Percentiles rank a stretch among this genome's conserved stretches.
Evolutionary conservation across 495 filamentous ascomycete genomes (phyloP).

Genomic region (Xylaria nigripes): DNA sequence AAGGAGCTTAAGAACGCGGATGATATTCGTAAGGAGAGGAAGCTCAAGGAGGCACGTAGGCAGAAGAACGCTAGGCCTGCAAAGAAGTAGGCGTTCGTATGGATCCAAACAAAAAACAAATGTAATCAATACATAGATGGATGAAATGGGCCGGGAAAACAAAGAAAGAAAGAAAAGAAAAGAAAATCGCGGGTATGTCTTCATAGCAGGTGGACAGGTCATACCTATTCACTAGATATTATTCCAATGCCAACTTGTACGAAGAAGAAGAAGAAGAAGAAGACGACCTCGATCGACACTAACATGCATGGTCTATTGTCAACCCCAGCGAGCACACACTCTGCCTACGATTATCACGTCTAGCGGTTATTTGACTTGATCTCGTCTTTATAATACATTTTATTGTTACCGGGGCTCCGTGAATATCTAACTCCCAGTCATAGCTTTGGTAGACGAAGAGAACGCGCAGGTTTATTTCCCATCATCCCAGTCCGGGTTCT

Average conservation of each 20-base stretch:
- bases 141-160: too few relatives aligned
- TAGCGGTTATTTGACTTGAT: neutral
- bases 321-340: neutral
- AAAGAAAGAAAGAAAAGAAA: too few relatives aligned
- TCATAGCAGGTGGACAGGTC: neutral
- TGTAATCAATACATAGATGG: neutral
- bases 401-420: neutral
- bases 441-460: neutral
- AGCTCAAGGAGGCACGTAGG: constrained; percentile 61
- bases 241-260: neutral
- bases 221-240: neutral
- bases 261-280: too few relatives aligned
- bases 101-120: too few relatives aligned
- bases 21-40: constrained; percentile 75
- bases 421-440: neutral
- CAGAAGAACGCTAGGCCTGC: constrained; percentile 88
- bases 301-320: constrained; percentile 3
- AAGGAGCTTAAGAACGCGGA: constrained; percentile 73
- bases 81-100: constrained; percentile 49
- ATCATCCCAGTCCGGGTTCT: constrained; percentile 44
- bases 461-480: constrained; percentile 24
- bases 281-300: neutral
- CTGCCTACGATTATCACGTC: neutral
- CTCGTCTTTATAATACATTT: constrained; percentile 7
- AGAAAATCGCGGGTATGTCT: neutral